Percentiles rank a stretch among this genome's conserved stretches.
These are phyloP conservation scores for Casuarina glauca DNA, from an alignment of 306 rosid genomes.

Conservation along the genomic window DNA sequence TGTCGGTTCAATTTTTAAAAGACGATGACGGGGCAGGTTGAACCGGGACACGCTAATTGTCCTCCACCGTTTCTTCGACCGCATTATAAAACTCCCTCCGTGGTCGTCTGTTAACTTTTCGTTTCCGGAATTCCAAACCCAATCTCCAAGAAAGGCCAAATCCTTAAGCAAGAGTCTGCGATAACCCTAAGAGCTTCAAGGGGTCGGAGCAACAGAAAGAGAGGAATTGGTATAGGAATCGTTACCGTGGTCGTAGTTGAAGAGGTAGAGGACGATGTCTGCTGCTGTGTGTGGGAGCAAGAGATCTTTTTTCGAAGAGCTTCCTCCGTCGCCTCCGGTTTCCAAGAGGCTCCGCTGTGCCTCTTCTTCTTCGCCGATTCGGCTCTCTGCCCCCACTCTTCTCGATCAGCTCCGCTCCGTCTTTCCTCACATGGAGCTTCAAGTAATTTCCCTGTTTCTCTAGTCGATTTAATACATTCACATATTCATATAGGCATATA, in stretches of 20 bases:
- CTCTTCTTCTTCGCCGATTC: conserved; percentile 76
- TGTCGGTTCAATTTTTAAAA: too few species aligned
- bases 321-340: conserved; percentile 86
- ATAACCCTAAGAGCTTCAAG: conserved; percentile 8
- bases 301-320: conserved; percentile 96
- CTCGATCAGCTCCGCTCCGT: conserved; percentile 66
- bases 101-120: too few species aligned
- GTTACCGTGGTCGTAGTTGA: not conserved
- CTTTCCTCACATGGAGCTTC: conserved; percentile 79
- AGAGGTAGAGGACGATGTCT: conserved; percentile 60
- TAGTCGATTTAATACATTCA: too few species aligned
- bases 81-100: not conserved
- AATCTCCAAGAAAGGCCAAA: not conserved
- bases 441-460: conserved; percentile 25
- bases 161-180: not conserved
- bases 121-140: not conserved
- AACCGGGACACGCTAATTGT: not conserved
- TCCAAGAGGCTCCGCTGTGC: conserved; percentile 90
- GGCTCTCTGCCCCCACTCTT: conserved; percentile 51
- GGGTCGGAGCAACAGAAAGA: conserved; percentile 13
- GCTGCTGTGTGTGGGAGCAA: conserved; percentile 99
- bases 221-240: not conserved
- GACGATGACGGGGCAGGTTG: too few species aligned
- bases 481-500: too few species aligned
- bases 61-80: not conserved